Evolutionary conservation across 192 early-diverging fungal species (phyloP).

Genomic region (Coemansia sp.): DNA sequence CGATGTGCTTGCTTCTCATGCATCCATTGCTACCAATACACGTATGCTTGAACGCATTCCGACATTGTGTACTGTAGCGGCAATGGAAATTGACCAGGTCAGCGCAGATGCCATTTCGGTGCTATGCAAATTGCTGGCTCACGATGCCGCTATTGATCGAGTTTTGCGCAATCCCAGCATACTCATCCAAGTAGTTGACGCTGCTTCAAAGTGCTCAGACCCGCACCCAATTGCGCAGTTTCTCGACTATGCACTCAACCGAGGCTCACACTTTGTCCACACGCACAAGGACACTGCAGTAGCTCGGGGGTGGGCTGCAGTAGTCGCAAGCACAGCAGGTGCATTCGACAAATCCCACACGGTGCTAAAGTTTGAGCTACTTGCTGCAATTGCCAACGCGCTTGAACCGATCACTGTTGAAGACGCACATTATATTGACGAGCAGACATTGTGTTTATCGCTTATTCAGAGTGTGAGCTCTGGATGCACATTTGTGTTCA

Average conservation of each 20-base stretch:
- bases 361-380: constrained; percentile 27
- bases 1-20: constrained; percentile 39
- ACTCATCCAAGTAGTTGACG: constrained; percentile 8
- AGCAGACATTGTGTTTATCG: neutral
- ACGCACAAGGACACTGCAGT: neutral
- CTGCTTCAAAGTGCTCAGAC: neutral
- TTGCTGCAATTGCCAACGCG: constrained; percentile 31
- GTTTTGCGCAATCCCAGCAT: constrained; percentile 13
- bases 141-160: constrained; percentile 18
- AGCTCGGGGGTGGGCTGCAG: constrained; percentile 14
- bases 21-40: constrained; percentile 19
- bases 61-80: constrained; percentile 23
- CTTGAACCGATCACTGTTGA: constrained; percentile 31
- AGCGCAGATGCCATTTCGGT: constrained; percentile 22
- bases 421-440: constrained; percentile 8
- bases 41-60: constrained; percentile 39
- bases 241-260: constrained; percentile 26
- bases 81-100: neutral
- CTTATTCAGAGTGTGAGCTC: constrained; percentile 18
- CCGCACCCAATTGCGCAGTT: constrained; percentile 11
- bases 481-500: constrained; percentile 31
- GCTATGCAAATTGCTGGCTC: constrained; percentile 20
- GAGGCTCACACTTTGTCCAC: constrained; percentile 26
- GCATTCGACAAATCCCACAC: constrained; percentile 10
- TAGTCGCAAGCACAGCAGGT: neutral